phyloP scores from a whole-genome alignment of 257 asterid species.

The Solanum chiquidenum region DNA sequence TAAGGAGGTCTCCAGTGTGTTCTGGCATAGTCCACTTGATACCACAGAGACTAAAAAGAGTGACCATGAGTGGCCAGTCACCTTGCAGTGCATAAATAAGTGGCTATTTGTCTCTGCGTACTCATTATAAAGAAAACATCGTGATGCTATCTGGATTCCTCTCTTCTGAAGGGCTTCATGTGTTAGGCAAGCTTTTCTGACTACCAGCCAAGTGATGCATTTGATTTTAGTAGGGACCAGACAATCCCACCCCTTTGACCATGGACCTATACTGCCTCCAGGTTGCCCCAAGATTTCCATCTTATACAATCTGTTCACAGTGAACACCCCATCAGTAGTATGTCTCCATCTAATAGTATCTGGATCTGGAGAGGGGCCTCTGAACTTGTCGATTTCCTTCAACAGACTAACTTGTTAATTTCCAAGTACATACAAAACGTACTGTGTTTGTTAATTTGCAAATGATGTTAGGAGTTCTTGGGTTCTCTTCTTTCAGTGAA shows the following conservation, averaged over 20 bases:
- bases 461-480: not conserved
- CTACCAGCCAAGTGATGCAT: too few relatives aligned
- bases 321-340: not conserved
- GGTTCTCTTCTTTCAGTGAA: constrained; percentile 59
- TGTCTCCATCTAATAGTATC: not conserved
- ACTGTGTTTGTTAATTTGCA: not conserved
- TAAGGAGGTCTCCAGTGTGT: not conserved
- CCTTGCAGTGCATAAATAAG: not conserved
- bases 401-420: not conserved
- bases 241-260: too few relatives aligned
- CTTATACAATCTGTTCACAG: not conserved
- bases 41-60: not conserved
- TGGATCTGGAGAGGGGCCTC: not conserved
- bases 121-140: not conserved
- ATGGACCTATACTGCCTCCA: too few relatives aligned
- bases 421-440: not conserved
- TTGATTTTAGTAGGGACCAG: too few relatives aligned
- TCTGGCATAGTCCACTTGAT: not conserved
- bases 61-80: not conserved
- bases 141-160: not conserved
- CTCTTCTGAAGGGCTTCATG: not conserved
- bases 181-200: too few relatives aligned
- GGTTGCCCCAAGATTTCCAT: not conserved
- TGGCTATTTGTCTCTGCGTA: not conserved
- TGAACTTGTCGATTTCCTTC: not conserved